Evolutionary conservation across 441 rosid genomes (phyloP), one percentile per base, ranked within the genome.

Genomic region (Populus trichocarpa): DNA sequence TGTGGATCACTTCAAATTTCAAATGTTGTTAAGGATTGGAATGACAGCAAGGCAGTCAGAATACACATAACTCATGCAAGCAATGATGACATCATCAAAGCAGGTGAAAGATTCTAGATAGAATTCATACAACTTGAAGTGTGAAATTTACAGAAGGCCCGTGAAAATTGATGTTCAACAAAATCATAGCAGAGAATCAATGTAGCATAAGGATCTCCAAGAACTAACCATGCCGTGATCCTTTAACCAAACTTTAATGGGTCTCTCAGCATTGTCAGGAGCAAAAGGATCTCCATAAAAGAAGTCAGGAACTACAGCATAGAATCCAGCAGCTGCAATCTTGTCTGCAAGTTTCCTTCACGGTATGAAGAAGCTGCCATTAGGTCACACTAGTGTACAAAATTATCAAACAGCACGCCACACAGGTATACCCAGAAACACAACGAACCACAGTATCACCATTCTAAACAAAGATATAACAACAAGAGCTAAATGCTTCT

Each of bases 271-370:
- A 67, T 81, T 83, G 22, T 83, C 86, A 1, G 86, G 79, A 23
- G n/a, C 76, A 82, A 64, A 91, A 4, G 92, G 90, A 50, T 92
- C 95, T 80, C 91, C 92, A 78, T 86, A 71, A 74, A 92, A 85
- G 86, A 90, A 89, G 78, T 92, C 95, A 0, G 97, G 95, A 78
- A 85, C 92, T 74, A 82, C 92, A 22, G 83, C 95, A 73, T 80
- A 91, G 83, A 85, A 92, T 79, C 91, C 97, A 82, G 88, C 86
- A 77, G 89, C 90, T 63, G 92, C 92, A 80, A 86, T 82, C 75
- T 89, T 89, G 83, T 90, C 93, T 3, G 89, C 96, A 66, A 93
- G 87, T 75, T 86, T 88, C 81, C 93, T 91, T 46, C 26, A 73
- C 0, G 30, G 28, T 32, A 64, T 33, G 16, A 72, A 59, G 28